Evolutionary conservation across 257 asterid genomes (phyloP).

Genomic region (Ilex aquifolium): DNA sequence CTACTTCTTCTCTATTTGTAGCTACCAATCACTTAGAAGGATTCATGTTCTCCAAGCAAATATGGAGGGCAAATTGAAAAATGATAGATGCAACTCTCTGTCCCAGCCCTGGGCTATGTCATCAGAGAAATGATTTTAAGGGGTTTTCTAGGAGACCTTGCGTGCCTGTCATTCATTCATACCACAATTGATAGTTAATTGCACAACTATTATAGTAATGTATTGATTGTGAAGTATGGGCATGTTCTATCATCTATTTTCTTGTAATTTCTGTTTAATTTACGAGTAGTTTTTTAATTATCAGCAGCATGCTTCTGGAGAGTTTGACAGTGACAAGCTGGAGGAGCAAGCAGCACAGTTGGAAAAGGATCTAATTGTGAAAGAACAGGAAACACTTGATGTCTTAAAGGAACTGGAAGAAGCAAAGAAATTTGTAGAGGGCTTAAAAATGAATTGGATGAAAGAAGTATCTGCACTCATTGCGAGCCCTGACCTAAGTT

Average conservation of each 20-base stretch:
- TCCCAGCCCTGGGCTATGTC: too few species aligned
- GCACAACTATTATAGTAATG: neutral
- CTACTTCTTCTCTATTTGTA: too few species aligned
- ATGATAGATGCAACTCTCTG: too few species aligned
- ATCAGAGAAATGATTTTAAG: too few species aligned
- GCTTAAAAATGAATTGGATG: slow-evolving; percentile 39
- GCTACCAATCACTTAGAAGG: too few species aligned
- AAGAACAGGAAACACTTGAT: slow-evolving; percentile 56
- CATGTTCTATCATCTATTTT: neutral
- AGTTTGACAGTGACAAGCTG: slow-evolving; percentile 35
- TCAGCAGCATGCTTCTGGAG: slow-evolving; percentile 32
- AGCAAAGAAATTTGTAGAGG: slow-evolving; percentile 56
- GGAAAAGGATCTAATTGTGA: slow-evolving; percentile 57
- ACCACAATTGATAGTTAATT: too few species aligned
- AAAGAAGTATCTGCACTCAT: slow-evolving; percentile 48
- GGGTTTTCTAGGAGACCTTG: neutral
- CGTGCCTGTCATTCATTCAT: neutral
- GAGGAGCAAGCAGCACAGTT: slow-evolving; percentile 53
- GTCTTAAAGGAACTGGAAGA: slow-evolving; percentile 60
- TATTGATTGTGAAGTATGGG: too few species aligned
- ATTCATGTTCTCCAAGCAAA: too few species aligned
- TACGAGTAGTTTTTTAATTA: neutral
- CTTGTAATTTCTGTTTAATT: neutral
- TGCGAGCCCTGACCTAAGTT: slow-evolving; percentile 27
- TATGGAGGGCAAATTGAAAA: too few species aligned